phyloP scores from a whole-genome alignment of 1,139 yeast species.

The Yamadazyma friedrichii region DNA sequence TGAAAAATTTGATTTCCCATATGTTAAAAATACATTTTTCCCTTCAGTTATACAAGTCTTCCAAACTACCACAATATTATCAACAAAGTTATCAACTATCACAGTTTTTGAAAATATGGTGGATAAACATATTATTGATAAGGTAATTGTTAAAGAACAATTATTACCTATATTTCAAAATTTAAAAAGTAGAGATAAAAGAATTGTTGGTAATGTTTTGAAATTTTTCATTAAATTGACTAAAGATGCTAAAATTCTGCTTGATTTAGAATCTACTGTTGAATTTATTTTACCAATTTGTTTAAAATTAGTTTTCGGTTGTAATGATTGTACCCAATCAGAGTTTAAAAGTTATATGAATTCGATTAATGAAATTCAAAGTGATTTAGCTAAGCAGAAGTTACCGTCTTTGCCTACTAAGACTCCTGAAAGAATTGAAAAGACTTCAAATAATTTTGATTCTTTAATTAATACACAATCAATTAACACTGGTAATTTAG shows the following conservation, averaged over 20 bases:
- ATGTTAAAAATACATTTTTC: constrained; percentile 68
- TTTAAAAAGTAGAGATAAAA: constrained; percentile 74
- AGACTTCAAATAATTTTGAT: constrained; percentile 21
- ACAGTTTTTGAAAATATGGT: constrained; percentile 61
- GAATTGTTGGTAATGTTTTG: constrained; percentile 58
- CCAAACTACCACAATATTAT: constrained; percentile 77
- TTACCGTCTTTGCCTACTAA: constrained; percentile 24
- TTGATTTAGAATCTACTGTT: constrained; percentile 38
- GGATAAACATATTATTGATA: constrained; percentile 62
- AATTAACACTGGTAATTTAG: constrained; percentile 29
- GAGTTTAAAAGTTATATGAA: constrained; percentile 36
- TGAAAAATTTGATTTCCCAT: constrained; percentile 63
- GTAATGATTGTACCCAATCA: constrained; percentile 37
- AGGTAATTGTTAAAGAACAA: constrained; percentile 69
- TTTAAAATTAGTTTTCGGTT: constrained; percentile 37
- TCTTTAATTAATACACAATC: constrained; percentile 34
- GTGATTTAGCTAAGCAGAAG: constrained; percentile 27
- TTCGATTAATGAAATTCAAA: constrained; percentile 29
- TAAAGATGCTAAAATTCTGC: constrained; percentile 33
- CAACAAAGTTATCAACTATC: constrained; percentile 74
- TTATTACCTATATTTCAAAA: constrained; percentile 71
- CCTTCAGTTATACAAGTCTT: constrained; percentile 74
- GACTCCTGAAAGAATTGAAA: constrained; percentile 10
- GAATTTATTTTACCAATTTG: constrained; percentile 41
- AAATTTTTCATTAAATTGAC: constrained; percentile 49